These are phyloP conservation scores for Periconia sp. DNA, from an alignment of 2,329 filamentous ascomycete genomes.

Conservation along the genomic window DNA sequence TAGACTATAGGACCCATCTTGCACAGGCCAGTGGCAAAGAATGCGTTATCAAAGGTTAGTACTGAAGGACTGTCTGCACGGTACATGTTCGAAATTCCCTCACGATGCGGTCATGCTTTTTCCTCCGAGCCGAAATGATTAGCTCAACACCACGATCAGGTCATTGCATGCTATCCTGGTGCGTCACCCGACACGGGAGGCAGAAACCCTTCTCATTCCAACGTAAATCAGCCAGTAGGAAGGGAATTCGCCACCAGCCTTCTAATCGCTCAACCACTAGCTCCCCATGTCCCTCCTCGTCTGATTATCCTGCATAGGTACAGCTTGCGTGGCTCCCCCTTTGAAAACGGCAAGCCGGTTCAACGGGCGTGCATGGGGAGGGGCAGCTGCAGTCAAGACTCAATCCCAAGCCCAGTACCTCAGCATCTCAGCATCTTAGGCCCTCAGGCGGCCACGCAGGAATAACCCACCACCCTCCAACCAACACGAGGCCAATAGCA, in stretches of 20 bases:
- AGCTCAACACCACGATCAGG: background rate
- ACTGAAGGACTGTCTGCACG: too few species aligned
- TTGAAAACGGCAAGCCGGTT: background rate
- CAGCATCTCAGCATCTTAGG: too few species aligned
- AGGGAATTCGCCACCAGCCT: background rate
- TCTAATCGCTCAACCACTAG: background rate
- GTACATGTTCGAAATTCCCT: background rate
- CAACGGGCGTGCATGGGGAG: background rate
- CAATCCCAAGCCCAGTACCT: background rate
- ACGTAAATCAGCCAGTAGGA: too few species aligned
- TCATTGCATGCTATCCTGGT: too few species aligned
- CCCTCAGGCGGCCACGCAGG: too few species aligned
- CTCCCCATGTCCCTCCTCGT: background rate
- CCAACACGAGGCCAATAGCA: too few species aligned
- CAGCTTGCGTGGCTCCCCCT: background rate
- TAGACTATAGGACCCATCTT: too few species aligned
- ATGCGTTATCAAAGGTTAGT: too few species aligned
- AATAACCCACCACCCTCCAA: too few species aligned
- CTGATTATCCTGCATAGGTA: background rate
- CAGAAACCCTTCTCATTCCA: too few species aligned
- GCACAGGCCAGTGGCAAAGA: too few species aligned
- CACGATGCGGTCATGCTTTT: background rate
- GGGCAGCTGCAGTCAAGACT: background rate
- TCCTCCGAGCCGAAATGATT: background rate
- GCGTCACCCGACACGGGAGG: too few species aligned